A percentile compares a stretch with the other conserved stretches of the same genome.
Evolutionary conservation across 164 flowering plant genomes (phyloP).

Genomic region (Vitis amurensis): DNA sequence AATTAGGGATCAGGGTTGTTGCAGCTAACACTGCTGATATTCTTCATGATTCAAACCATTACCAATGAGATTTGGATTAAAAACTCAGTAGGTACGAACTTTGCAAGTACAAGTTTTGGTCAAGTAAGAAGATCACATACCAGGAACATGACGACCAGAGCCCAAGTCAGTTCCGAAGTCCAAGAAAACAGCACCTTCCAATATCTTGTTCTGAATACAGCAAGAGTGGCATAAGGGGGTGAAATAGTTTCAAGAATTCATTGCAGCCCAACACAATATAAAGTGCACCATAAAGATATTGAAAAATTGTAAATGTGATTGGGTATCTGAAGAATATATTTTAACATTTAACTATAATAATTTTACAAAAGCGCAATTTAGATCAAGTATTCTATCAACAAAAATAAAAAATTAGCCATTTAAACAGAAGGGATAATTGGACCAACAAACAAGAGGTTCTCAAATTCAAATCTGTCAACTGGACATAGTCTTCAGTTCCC

Average conservation of each 20-base stretch:
- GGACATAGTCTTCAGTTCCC: too few relatives aligned
- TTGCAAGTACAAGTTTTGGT: background rate
- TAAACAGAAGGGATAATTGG: too few relatives aligned
- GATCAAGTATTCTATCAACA: too few relatives aligned
- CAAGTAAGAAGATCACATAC: constrained; percentile 34
- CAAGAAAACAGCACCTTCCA: constrained; percentile 80
- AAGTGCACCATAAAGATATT: background rate
- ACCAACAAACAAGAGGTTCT: too few relatives aligned
- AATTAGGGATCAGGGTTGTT: background rate
- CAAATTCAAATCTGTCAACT: too few relatives aligned
- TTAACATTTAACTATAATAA: too few relatives aligned
- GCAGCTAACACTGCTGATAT: background rate
- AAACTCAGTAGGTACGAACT: background rate
- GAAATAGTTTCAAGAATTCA: background rate
- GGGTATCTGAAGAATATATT: too few relatives aligned
- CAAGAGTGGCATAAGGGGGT: background rate
- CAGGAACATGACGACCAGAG: constrained; percentile 84
- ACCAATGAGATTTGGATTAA: background rate
- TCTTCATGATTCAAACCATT: background rate
- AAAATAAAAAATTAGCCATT: too few relatives aligned
- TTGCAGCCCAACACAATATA: background rate
- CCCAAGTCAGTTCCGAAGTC: constrained; percentile 89
- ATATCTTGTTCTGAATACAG: constrained; percentile 48
- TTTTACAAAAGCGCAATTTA: too few relatives aligned
- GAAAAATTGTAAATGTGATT: background rate